Evolutionary conservation across 108 stramenopile species (phyloP).

Genomic region (Skeletonema marinoi): DNA sequence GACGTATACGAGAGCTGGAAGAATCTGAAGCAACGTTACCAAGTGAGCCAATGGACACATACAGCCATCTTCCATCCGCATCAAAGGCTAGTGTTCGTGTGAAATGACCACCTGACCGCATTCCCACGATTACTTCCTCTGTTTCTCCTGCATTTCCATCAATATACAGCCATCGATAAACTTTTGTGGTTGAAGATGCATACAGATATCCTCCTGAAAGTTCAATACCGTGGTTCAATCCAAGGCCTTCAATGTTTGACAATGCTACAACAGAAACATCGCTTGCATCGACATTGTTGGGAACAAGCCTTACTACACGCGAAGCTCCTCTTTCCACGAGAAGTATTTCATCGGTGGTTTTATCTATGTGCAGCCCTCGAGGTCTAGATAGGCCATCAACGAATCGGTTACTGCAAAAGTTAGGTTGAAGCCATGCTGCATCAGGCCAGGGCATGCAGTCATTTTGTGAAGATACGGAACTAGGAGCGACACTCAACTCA

Average conservation of each 20-base stretch:
- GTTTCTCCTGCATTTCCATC: conserved; percentile 7
- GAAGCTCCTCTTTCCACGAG: conserved; percentile 34
- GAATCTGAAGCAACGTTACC: conserved; percentile 62
- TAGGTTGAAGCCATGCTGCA: conserved; percentile 31
- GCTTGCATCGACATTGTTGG: not conserved
- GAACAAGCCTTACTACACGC: conserved; percentile 34
- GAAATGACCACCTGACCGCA: conserved; percentile 58
- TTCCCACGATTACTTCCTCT: conserved; percentile 38
- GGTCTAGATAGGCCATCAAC: conserved; percentile 21
- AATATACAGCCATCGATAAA: conserved; percentile 61
- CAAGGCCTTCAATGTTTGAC: conserved; percentile 5
- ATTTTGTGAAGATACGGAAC: not conserved
- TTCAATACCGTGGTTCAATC: conserved; percentile 70
- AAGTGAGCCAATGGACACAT: conserved; percentile 66
- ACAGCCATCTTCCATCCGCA: conserved; percentile 44
- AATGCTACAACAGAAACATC: conserved; percentile 20
- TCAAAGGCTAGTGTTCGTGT: conserved; percentile 78
- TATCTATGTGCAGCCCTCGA: conserved; percentile 38
- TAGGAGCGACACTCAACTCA: not conserved
- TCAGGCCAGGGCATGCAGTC: not conserved
- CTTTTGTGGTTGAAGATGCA: conserved; percentile 59
- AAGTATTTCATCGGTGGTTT: conserved; percentile 25
- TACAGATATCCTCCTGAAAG: conserved; percentile 56
- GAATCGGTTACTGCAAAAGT: conserved; percentile 25
- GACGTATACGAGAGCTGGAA: conserved; percentile 66